Evolutionary conservation across 306 rosid genomes (phyloP).

Genomic region (Arachis stenosperma): DNA sequence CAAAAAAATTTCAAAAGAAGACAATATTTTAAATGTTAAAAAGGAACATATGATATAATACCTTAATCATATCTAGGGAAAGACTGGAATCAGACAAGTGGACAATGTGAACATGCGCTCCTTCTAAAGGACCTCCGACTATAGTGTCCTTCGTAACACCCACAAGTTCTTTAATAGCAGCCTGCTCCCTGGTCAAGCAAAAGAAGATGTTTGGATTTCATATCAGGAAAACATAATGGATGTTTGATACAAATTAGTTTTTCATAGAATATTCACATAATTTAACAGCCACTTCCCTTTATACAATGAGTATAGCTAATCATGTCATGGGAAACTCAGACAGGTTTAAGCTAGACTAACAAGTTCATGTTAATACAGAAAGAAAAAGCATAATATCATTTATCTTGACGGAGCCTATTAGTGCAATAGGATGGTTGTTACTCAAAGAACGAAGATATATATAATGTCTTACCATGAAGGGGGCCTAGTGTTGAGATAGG

Average conservation of each 20-base stretch:
- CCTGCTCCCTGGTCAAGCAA: slow-evolving; percentile 78
- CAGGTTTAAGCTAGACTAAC: not conserved
- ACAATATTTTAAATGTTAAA: too few relatives aligned
- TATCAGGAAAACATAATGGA: not conserved
- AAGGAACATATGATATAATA: slow-evolving; percentile 39
- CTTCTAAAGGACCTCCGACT: slow-evolving; percentile 75
- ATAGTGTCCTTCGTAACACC: slow-evolving; percentile 73
- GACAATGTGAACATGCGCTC: slow-evolving; percentile 94
- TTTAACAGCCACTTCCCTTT: slow-evolving; percentile 3
- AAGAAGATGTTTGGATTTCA: slow-evolving; percentile 22
- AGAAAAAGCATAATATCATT: slow-evolving; percentile 1
- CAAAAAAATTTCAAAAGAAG: not conserved
- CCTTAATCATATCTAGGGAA: slow-evolving; percentile 88
- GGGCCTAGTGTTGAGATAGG: slow-evolving; percentile 84
- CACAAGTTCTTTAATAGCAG: slow-evolving; percentile 78
- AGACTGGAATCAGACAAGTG: slow-evolving; percentile 91
- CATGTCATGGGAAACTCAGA: not conserved
- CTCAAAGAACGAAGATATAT: slow-evolving; percentile 26
- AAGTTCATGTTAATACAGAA: not conserved
- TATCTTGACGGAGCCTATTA: slow-evolving; percentile 14
- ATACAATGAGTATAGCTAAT: not conserved
- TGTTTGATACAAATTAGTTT: slow-evolving; percentile 22
- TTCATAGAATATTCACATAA: slow-evolving; percentile 21
- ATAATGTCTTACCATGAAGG: slow-evolving; percentile 73
- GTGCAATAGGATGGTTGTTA: slow-evolving; percentile 2